Evolutionary conservation across 495 filamentous ascomycete species (phyloP).

Genomic region (Hypoxylon perforatum): DNA sequence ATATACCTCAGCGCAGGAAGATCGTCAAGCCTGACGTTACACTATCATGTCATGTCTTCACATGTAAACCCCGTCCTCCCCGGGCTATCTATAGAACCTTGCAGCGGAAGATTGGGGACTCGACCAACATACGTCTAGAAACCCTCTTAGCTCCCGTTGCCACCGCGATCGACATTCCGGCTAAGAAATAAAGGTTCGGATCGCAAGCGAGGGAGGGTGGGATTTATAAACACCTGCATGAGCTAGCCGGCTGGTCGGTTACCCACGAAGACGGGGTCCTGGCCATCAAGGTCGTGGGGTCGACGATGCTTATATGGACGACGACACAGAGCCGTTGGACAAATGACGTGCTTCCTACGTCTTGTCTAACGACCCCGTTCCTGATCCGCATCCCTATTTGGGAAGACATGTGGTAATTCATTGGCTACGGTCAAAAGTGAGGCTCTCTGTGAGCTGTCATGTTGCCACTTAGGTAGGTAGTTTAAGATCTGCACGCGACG

Average conservation of each 20-base stretch:
- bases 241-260: slow-evolving; percentile 5
- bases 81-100: too few species aligned
- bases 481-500: slow-evolving; percentile 2
- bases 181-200: neutral
- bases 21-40: neutral
- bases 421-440: slow-evolving; percentile 12
- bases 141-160: slow-evolving; percentile 60
- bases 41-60: neutral
- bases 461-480: slow-evolving; percentile 6
- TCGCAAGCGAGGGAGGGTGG: slow-evolving; percentile 1
- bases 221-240: slow-evolving; percentile 28
- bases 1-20: slow-evolving; percentile 4
- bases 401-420: slow-evolving; percentile 11
- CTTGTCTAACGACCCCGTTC: slow-evolving; percentile 12
- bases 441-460: neutral
- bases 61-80: neutral
- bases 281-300: slow-evolving; percentile 49
- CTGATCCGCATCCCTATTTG: slow-evolving; percentile 28
- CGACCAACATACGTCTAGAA: slow-evolving; percentile 56
- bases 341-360: slow-evolving; percentile 21
- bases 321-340: slow-evolving; percentile 17
- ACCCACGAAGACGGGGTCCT: slow-evolving; percentile 28
- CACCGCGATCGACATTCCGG: slow-evolving; percentile 10
- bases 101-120: slow-evolving; percentile 18
- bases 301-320: slow-evolving; percentile 35